phyloP scores from a whole-genome alignment of 2,329 filamentous ascomycete genomes.

The Trichoderma sp. region DNA sequence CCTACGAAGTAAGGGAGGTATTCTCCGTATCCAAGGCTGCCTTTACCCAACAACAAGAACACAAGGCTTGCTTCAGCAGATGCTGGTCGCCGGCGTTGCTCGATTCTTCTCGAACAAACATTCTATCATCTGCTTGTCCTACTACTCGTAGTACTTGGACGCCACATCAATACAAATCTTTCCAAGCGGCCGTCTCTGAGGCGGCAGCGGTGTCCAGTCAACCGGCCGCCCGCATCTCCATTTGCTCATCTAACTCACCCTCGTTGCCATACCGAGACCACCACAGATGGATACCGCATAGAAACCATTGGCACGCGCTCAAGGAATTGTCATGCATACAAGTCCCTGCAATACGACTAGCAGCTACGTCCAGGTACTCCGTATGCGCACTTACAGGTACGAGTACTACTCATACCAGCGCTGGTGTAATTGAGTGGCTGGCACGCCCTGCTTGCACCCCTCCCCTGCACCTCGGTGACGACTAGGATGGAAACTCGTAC shows the following conservation, averaged over 20 bases:
- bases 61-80: not conserved
- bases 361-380: not conserved
- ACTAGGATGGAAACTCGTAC: conserved; percentile 23
- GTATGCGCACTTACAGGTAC: not conserved
- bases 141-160: not conserved
- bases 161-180: not conserved
- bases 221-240: not conserved
- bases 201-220: not conserved
- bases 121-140: not conserved
- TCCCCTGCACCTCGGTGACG: conserved; percentile 32
- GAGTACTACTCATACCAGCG: not conserved
- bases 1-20: conserved; percentile 1
- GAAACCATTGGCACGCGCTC: not conserved
- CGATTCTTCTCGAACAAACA: not conserved
- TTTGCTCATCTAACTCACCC: not conserved
- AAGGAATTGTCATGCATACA: not conserved
- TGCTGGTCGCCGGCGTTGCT: not conserved
- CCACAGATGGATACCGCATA: not conserved
- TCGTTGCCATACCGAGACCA: not conserved
- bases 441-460: conserved; percentile 25
- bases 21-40: not conserved
- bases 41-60: not conserved
- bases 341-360: not conserved
- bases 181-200: not conserved
- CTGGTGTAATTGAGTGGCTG: not conserved